Evolutionary conservation across 2,329 filamentous ascomycete species (phyloP).

Genomic region (Fusarium chuoi): DNA sequence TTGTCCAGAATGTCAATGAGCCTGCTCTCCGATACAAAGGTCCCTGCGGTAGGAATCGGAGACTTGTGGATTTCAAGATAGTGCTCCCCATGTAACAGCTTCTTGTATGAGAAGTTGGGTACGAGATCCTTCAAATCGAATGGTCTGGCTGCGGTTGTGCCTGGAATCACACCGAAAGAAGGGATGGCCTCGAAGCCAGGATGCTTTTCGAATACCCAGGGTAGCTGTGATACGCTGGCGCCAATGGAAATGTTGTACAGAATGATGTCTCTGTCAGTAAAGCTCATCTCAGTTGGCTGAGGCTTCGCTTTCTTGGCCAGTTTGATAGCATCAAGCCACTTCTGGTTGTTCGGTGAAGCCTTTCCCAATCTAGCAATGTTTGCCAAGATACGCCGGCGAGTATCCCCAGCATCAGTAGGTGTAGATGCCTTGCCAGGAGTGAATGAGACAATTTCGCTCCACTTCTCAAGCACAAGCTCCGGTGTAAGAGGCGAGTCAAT

Average conservation of each 20-base stretch:
- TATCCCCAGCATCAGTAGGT: neutral
- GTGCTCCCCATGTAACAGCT: neutral
- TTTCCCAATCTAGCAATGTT: neutral
- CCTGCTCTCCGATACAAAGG: neutral
- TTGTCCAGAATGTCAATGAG: neutral
- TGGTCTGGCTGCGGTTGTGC: neutral
- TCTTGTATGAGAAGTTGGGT: neutral
- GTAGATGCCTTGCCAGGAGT: neutral
- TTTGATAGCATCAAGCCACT: neutral
- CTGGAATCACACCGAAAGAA: neutral
- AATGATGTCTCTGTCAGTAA: neutral
- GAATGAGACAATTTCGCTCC: neutral
- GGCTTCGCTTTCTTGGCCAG: neutral
- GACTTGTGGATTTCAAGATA: neutral
- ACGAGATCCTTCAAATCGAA: neutral
- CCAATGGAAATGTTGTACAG: neutral
- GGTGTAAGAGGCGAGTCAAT: neutral
- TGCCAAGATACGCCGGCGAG: neutral
- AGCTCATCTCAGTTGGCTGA: neutral
- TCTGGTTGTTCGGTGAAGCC: accelerated
- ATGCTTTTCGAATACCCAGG: neutral
- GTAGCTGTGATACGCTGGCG: neutral
- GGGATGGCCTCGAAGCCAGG: neutral
- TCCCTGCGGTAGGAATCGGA: neutral
- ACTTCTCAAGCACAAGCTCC: neutral